A percentile compares a stretch with the other conserved stretches of the same genome.
These are phyloP conservation scores for Yarrowia keelungensis DNA, from an alignment of 805 yeast species.

Conservation along the genomic window DNA sequence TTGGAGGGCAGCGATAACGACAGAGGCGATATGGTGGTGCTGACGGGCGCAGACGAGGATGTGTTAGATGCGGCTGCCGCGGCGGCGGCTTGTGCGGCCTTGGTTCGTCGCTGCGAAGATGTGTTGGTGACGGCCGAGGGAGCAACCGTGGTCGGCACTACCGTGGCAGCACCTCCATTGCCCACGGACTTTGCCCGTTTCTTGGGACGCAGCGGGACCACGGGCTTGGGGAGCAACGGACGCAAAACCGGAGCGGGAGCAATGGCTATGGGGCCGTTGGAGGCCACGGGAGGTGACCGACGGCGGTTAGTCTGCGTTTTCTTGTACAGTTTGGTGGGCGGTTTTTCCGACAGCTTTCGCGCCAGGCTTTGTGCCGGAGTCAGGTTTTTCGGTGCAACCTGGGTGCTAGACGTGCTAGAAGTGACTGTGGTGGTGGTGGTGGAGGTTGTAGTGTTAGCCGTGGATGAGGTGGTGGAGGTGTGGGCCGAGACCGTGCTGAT, in stretches of 20 bases:
- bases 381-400: neutral
- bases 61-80: neutral
- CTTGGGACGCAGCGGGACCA: constrained; percentile 31
- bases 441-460: neutral
- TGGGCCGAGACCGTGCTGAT: neutral
- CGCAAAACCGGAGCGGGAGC: constrained; percentile 36
- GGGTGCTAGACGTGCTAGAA: neutral
- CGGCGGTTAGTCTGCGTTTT: constrained; percentile 30
- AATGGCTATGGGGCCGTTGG: constrained; percentile 33
- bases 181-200: constrained; percentile 7
- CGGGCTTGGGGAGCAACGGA: constrained; percentile 34
- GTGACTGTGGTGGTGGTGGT: neutral
- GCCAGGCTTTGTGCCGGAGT: constrained; percentile 37
- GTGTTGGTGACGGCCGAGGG: constrained; percentile 6
- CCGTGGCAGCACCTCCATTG: neutral
- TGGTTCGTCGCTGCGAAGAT: no score
- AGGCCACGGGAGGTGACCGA: constrained; percentile 30
- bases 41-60: neutral
- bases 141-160: constrained; percentile 12
- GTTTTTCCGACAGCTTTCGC: constrained; percentile 32
- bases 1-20: constrained; percentile 24
- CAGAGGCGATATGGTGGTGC: constrained; percentile 24
- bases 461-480: neutral
- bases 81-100: no score
- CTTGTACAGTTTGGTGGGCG: constrained; percentile 34